Base-by-base conservation (phyloP, 495 filamentous ascomycete species). In the Emericellopsis terricola region DNA sequence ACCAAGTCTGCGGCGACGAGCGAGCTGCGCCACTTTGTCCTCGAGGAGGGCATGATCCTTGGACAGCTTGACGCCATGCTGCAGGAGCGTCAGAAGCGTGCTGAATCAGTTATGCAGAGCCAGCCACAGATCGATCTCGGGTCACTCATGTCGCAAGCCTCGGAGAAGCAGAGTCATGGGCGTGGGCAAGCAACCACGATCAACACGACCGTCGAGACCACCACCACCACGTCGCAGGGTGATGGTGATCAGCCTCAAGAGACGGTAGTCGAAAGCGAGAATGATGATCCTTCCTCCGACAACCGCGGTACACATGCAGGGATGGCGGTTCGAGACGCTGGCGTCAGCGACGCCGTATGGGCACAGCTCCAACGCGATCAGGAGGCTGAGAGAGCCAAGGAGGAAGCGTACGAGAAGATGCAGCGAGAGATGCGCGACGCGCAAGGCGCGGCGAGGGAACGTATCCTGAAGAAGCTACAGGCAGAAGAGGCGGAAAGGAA, bases 331-430 rank as follows among this genome's bases (percentile, higher is more conserved):
- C 57, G 73, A 15, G 76, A 79, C 28, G 39, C 51, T 0, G 70
- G 71, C 2, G 73, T 80, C 0, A 55, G 58, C 15, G 72, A 80
- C 39, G 67, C 43, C 2, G 50, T 67, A n/a, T 80, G 76, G 76
- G 40, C 56, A 11, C 65, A 70, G 33, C 59, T 81, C 1, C 56
- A 71, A 38, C 43, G 35, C 0, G 67, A 73, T 48, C 60, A 55
- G 24, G 36, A 48, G 2, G 53, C 47, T 1, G 50, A 52, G 1
- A 29, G 49, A 10, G 45, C 51, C n/a, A 41, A 42, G 1, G 49
- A 58, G 3, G 47, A 37, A 1, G 49, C 50, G 27, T 53, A 49
- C 14, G 38, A 27, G 37, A 30, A 40, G 8, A 36, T 49, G 21
- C 42, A 28, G 20, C 35, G 31, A 19, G 38, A 39, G 23, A 42